Percentiles rank a stretch among this genome's conserved stretches.
Evolutionary conservation across 2,329 filamentous ascomycete species (phyloP).

Genomic region (Biscogniauxia mediterranea): DNA sequence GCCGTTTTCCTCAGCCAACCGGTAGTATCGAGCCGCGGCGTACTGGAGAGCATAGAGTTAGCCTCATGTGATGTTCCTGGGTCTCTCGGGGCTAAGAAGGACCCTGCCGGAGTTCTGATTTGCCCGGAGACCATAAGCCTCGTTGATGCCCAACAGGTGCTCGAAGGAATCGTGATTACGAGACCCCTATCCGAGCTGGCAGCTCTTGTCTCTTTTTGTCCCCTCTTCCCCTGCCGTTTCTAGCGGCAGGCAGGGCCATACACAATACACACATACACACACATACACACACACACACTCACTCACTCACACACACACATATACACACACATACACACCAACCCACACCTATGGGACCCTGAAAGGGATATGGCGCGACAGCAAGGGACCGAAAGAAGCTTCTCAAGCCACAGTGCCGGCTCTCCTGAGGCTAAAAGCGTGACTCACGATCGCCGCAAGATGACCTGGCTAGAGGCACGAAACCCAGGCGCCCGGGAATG

Average conservation of each 20-base stretch:
- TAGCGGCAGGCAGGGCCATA: neutral
- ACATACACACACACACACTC: no score
- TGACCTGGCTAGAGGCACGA: slow-evolving; percentile 7
- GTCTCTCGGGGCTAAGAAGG: slow-evolving; percentile 12
- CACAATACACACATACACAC: no score
- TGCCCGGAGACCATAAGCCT: slow-evolving; percentile 28
- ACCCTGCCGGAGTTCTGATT: slow-evolving; percentile 28
- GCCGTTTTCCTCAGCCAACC: slow-evolving; percentile 83
- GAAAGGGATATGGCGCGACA: neutral
- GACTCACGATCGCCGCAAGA: neutral
- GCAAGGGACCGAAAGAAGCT: neutral
- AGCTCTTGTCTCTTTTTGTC: slow-evolving; percentile 5
- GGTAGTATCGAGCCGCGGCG: slow-evolving; percentile 84
- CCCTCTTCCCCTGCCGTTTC: neutral
- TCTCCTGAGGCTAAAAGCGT: slow-evolving; percentile 22
- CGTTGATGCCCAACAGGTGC: slow-evolving; percentile 41
- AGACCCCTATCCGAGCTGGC: slow-evolving; percentile 9
- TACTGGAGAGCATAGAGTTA: slow-evolving; percentile 57
- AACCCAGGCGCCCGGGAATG: slow-evolving; percentile 20
- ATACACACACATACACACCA: no score
- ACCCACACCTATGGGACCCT: neutral
- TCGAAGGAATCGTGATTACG: slow-evolving; percentile 23
- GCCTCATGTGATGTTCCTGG: slow-evolving; percentile 44
- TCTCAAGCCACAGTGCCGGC: slow-evolving; percentile 19
- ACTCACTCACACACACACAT: no score